These are phyloP conservation scores for Saksenaea oblongispora DNA, from an alignment of 371 early-diverging fungal genomes.

Conservation along the genomic window DNA sequence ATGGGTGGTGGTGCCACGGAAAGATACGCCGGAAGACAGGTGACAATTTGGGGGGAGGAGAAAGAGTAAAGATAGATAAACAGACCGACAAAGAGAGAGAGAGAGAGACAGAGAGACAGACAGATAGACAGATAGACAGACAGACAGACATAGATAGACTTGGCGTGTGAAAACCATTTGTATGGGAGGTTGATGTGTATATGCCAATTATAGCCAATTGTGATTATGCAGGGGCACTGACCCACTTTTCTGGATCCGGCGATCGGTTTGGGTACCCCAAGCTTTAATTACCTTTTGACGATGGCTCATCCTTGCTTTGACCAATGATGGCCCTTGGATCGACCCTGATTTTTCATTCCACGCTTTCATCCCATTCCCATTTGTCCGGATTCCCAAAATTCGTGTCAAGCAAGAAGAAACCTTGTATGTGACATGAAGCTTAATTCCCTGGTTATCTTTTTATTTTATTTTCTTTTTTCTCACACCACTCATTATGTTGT, in stretches of 20 bases:
- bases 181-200: not conserved
- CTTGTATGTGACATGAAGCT: constrained; percentile 5
- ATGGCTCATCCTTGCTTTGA: not conserved
- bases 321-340: constrained; percentile 5
- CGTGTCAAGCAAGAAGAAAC: constrained; percentile 6
- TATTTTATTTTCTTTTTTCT: too few relatives aligned
- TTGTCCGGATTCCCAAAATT: constrained; percentile 1
- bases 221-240: constrained; percentile 7
- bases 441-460: constrained; percentile 3
- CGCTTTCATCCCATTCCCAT: not conserved
- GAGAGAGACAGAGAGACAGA: not conserved
- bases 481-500: not conserved
- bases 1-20: not conserved
- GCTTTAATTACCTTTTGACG: constrained; percentile 1
- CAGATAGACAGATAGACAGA: too few relatives aligned
- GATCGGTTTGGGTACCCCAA: constrained; percentile 7
- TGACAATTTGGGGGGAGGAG: not conserved
- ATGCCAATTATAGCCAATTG: constrained; percentile 1
- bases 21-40: not conserved
- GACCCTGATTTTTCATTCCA: constrained; percentile 5
- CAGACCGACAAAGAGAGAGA: not conserved
- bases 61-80: not conserved
- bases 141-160: not conserved
- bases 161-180: constrained; percentile 2
- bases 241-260: constrained; percentile 5